phyloP scores from a whole-genome alignment of 1,284 basidiomycete species.

The Tilletia setariae region DNA sequence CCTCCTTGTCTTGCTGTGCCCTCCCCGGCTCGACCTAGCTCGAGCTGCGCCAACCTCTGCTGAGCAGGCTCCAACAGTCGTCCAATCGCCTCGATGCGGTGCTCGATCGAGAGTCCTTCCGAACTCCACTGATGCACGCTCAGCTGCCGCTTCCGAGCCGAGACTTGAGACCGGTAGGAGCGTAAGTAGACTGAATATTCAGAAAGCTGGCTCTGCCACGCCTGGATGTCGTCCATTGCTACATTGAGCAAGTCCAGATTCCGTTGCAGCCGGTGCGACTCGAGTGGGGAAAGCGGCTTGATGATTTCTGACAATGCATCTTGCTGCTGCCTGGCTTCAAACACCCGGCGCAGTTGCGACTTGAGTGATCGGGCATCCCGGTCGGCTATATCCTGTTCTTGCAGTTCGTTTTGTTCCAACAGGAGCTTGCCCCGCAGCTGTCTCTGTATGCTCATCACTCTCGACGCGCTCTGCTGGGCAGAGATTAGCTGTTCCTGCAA shows the following conservation, averaged over 20 bases:
- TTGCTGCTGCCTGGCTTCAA: background rate
- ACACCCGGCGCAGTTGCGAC: background rate
- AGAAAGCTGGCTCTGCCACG: background rate
- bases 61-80: slow-evolving; percentile 10
- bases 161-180: slow-evolving; percentile 15
- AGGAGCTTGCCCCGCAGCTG: background rate
- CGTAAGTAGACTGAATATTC: slow-evolving; percentile 2
- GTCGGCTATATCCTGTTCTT: background rate
- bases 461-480: slow-evolving; percentile 5
- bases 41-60: background rate
- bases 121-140: background rate
- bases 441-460: background rate
- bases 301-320: background rate
- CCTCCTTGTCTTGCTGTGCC: too few relatives aligned
- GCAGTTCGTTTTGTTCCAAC: background rate
- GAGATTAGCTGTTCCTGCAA: slow-evolving; percentile 2
- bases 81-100: slow-evolving; percentile 3
- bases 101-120: background rate
- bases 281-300: slow-evolving; percentile 2
- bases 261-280: background rate
- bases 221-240: slow-evolving; percentile 4
- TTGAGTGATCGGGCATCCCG: background rate
- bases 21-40: background rate
- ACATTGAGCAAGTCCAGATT: slow-evolving; percentile 5
- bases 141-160: slow-evolving; percentile 8